Evolutionary conservation across 192 early-diverging fungal genomes (phyloP), one percentile per base, ranked within the genome.

Genomic region (Mortierella alpina): DNA sequence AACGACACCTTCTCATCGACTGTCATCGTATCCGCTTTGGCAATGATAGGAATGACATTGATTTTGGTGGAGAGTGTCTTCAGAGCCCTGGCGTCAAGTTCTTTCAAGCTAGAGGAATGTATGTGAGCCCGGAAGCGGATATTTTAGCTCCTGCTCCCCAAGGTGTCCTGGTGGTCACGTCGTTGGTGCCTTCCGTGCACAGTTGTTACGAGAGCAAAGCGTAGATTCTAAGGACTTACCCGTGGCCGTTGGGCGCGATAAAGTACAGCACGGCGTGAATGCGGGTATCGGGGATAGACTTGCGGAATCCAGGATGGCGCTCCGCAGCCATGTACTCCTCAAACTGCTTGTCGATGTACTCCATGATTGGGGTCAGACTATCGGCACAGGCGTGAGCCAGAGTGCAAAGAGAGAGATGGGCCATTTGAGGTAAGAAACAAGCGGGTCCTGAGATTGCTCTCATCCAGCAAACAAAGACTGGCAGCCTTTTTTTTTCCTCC

Each of bases 221-320:
- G 31, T 51, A 51, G 50, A 60, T 42, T 41, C 11, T 10, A 60
- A 60, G 23, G 20, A 6, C 68, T 66, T 86, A 89, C 94, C 88
- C 90, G 87, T 97, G 96, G 52, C 97, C 96, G 68, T 95, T 97
- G 59, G 98, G 96, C 48, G 93, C 91, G 80, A 99, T 96, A 86
- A 99, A 99, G 88, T 98, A 99, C 68, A 99, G 86, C 73, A 96
- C 96, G 51, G 91, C 96, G 84, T 99, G 96, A 50, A 98, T 95
- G 49, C 98, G 91, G 79, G 96, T 91, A 83, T 99, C 97, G 69
- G 94, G 91, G 50, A 92, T 87, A 57, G 92, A 86, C 63, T 89
- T 86, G 70, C 96, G 89, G 67, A 94, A 86, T 82, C 75, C 80
- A 42, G 91, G 85, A 74, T 92, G 86, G 75, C 90, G 84, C 84